Evolutionary conservation across 257 asterid genomes (phyloP), one percentile per base, ranked within the genome.

Genomic region (Eustoma russellianum): DNA sequence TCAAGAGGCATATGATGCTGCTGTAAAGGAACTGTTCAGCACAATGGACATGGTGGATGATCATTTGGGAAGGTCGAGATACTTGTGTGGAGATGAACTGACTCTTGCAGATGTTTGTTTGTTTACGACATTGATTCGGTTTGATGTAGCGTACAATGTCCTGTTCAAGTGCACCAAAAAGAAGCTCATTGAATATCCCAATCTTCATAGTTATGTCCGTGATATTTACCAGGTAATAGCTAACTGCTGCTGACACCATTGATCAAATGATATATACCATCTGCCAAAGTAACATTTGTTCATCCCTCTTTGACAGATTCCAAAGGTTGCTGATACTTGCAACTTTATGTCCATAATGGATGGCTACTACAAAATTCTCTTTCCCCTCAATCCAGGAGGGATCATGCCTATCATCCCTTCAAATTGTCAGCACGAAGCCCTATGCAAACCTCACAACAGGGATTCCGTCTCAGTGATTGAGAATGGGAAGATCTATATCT

Each of bases 91-190:
- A 28, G 79, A 81, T 60, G 53, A 67, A 35, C 56, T 88, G 57
- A 87, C 95, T 8, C 88, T 92, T 45, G 85, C 98, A 40, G 98
- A 92, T 65, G 87, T 84, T 63, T 92, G 95, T 56, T 70, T 92
- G 76, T 92, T 92, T 55, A 85, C 97, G 2, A 92, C 98, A 7
- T 77, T 92, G 79, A 65, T 92, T 60, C 70, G 98, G 65, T 92
- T 92, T 58, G 98, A 92, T 73, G 68, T 70, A 7, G 97, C 75
- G 5, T 92, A 92, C 73, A 85, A 85, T 61, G 90, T 85, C 18
- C 77, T 92, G 45, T 92, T 92, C 83, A 85, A 85, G 75, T 92
- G 98, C 84, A 87, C 98, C 15, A 83, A 85, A 74, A 92, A 79
- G 94, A 87, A 88, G 84, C 71, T 92, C 55, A 41, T 82, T 43